Base-by-base conservation (phyloP, 805 yeast species). In the Candida peoriensis region DNA sequence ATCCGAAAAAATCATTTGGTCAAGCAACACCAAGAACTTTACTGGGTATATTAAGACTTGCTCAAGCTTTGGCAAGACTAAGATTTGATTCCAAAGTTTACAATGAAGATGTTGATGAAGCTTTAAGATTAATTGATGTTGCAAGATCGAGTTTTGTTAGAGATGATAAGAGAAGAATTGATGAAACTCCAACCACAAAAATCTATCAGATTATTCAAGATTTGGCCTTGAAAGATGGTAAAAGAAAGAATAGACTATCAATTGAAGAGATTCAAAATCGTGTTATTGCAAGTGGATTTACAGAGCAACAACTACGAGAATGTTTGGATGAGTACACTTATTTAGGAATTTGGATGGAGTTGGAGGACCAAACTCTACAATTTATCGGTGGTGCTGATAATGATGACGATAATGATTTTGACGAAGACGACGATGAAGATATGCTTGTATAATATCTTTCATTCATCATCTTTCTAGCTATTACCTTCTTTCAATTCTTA, bases 1-100 rank as follows among this genome's bases (percentile, higher is more conserved):
- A 89, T 22, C 48, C 55, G 32, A 76, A 73, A 36, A 74, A 74
- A 50, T 83, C 87, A 36, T 90, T 90, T 57, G 78, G 89, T 30
- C 97, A 89, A 61, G 82, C 94, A 15, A 89, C 98, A 1, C 97
- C 97, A 38, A 81, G 99, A 68, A 88, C 97, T 2, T 70, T 93
- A 43, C 69, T 93, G 38, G 97, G 93, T 48, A 81, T 94, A 32
- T 64, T 93, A 47, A 80, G 99, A 64, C 70, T 93, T 71, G 75
- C 98, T 2, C 97, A 90, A 63, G 98, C 97, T 2, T 70, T 85
- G 43, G 97, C 98, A 0, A 74, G 96, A 50, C 70, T 93, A 39
- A 72, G 97, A 54, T 86, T 93, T 56, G 79, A 80, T 38, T 70
- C 81, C 42, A 62, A 54, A 14, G 97, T 93, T 7, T 70, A 67